Evolutionary conservation across 202 grass and related monocot species (phyloP), one percentile per base, ranked within the genome.

Genomic region (Carex arenaria): DNA sequence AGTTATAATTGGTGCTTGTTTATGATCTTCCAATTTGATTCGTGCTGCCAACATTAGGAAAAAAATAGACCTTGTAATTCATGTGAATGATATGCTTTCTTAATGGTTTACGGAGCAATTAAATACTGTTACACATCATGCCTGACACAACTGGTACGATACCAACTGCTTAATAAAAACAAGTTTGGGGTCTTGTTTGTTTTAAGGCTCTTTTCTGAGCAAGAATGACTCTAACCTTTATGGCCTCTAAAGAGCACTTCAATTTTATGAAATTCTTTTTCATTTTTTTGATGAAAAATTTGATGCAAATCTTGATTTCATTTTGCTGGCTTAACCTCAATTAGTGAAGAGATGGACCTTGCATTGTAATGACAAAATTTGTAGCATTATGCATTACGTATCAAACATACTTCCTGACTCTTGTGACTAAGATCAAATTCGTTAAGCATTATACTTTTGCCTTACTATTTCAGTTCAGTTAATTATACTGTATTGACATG

Each of bases 1-100:
- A 69, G 43, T 82, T 69, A 69, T 82, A 54, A 68, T 69, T 54
- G 64, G 42, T 82, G 43, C 80, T 56, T 82, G 43, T 82, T 40
- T 22, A 57, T 3, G 7, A 34, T 11, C 7, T 38, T 77, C 17
- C 30, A 12, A 17, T 59, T 57, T 7, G 30, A 59, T 78, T 78
- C 12, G 3, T 59, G 73, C 73, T 59, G 53, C 17, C 23, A 59
- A 57, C 30, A 60, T 23, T 19, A 59, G 7, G 15, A 36, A n/a
- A 28, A 28, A 59, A 60, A 11, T 11, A 38, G 59, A 17, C 52
- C 52, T 59, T 60, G 53, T 40, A 38, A 59, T 57, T 78, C 30
- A 2, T 0, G n/a, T 3, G 8, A 59, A 60, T 59, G 7, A 36
- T 36, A 38, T 78, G 73, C 51, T 59, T 54, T 76, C 49, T 56